phyloP scores from a whole-genome alignment of 257 asterid genomes.

The Capsicum pubescens region DNA sequence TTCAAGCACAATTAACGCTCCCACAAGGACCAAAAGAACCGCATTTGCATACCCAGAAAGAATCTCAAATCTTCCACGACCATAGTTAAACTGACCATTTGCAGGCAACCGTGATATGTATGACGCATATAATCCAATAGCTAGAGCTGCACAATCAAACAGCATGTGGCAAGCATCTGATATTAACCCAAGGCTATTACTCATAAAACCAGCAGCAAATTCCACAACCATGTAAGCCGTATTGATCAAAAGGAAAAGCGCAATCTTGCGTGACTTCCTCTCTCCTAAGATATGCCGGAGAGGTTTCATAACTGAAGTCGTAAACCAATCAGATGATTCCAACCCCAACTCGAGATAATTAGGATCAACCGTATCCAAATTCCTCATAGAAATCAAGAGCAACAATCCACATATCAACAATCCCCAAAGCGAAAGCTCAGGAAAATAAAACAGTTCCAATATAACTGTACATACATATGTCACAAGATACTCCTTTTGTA shows the following conservation, averaged over 20 bases:
- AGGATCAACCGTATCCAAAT: constrained; percentile 53
- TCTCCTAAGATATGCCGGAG: constrained; percentile 85
- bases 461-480: constrained; percentile 76
- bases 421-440: constrained; percentile 92
- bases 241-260: constrained; percentile 83
- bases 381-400: constrained; percentile 76
- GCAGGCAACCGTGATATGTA: constrained; percentile 94
- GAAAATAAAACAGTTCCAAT: constrained; percentile 76
- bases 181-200: constrained; percentile 97
- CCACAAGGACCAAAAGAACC: constrained; percentile 88
- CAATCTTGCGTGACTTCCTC: constrained; percentile 88
- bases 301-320: constrained; percentile 70
- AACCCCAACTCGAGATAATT: constrained; percentile 71
- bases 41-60: constrained; percentile 94
- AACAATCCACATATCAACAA: constrained; percentile 77
- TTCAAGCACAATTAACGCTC: constrained; percentile 81
- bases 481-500: constrained; percentile 69
- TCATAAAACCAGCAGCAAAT: constrained; percentile 90
- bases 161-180: constrained; percentile 99
- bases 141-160: constrained; percentile 98
- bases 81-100: constrained; percentile 79
- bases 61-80: constrained; percentile 98
- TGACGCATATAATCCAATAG: constrained; percentile 92
- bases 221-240: constrained; percentile 95
- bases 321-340: constrained; percentile 62